Percentiles rank a stretch among this genome's conserved stretches.
Evolutionary conservation across 2,329 filamentous ascomycete species (phyloP).

Genomic region (Neonectria hederae): DNA sequence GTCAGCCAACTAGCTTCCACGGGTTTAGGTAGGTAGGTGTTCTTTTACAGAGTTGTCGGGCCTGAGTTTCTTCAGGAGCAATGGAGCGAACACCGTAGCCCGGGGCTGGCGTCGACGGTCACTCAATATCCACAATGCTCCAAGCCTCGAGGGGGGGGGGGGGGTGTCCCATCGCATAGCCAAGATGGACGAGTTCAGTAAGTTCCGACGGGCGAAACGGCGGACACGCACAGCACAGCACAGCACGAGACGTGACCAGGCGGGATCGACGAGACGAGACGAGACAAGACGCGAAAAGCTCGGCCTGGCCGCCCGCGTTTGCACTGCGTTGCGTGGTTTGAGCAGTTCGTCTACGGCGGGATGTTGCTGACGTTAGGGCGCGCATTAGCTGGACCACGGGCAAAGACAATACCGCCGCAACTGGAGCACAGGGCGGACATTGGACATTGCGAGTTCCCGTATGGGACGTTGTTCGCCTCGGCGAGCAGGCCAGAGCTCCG

Average conservation of each 20-base stretch:
- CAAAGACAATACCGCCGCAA: constrained; percentile 21
- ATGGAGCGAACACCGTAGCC: constrained; percentile 22
- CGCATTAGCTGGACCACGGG: constrained; percentile 30
- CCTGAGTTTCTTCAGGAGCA: constrained; percentile 19
- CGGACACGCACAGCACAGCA: constrained; percentile 30
- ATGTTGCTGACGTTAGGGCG: constrained; percentile 26
- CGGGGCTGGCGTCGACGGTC: constrained; percentile 13
- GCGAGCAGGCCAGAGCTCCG: constrained; percentile 33
- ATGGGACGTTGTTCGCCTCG: constrained; percentile 37
- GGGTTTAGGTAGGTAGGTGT: no score
- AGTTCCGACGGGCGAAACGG: constrained; percentile 23
- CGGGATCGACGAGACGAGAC: constrained; percentile 24
- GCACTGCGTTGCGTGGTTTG: constrained; percentile 4
- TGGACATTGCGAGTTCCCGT: constrained; percentile 25
- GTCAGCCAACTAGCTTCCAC: constrained; percentile 1
- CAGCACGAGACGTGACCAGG: constrained; percentile 25
- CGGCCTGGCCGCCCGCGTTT: constrained; percentile 29
- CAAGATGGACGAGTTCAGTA: constrained; percentile 25
- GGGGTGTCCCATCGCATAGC: constrained; percentile 8
- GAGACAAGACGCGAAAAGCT: constrained; percentile 32
- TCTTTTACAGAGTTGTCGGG: not conserved
- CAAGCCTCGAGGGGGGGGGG: constrained; percentile 15
- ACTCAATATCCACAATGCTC: constrained; percentile 26
- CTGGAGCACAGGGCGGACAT: constrained; percentile 23
- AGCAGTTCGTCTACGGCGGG: constrained; percentile 28